Evolutionary conservation across 139 green algal species (phyloP).

Genomic region (Closterium sp.): DNA sequence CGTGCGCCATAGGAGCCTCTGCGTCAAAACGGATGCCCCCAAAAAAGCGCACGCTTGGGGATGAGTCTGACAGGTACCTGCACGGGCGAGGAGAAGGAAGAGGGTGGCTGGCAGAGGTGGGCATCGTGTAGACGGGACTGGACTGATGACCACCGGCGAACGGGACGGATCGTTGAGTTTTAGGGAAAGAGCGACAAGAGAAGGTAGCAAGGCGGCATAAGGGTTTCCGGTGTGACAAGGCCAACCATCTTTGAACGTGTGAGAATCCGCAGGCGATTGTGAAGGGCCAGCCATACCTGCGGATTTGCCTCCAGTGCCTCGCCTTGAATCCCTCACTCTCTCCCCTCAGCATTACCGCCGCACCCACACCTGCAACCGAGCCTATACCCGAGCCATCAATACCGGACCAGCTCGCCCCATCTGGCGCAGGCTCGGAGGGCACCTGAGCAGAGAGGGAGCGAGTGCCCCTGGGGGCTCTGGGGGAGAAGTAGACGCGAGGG

Average conservation of each 20-base stretch:
- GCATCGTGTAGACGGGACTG: no score
- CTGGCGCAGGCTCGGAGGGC: background rate
- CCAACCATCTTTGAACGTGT: no score
- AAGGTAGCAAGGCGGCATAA: background rate
- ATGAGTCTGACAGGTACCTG: conserved; percentile 31
- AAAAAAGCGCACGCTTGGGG: conserved; percentile 22
- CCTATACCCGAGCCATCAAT: conserved; percentile 8
- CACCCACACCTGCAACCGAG: background rate
- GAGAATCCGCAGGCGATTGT: background rate
- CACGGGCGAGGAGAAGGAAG: background rate
- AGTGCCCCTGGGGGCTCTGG: conserved; percentile 2
- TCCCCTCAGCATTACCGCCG: background rate
- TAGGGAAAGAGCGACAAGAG: background rate
- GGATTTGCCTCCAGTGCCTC: background rate
- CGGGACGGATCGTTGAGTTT: no score
- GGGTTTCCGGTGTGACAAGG: no score
- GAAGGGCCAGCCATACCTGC: background rate
- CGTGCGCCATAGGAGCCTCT: background rate
- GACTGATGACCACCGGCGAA: background rate
- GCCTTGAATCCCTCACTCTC: background rate
- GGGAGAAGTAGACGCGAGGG: conserved; percentile 34
- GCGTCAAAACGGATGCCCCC: conserved; percentile 36
- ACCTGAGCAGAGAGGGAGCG: background rate
- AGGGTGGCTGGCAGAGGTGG: background rate
- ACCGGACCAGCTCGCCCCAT: background rate